Evolutionary conservation across 2,329 filamentous ascomycete genomes (phyloP).

Genomic region (Fusarium aywerte): DNA sequence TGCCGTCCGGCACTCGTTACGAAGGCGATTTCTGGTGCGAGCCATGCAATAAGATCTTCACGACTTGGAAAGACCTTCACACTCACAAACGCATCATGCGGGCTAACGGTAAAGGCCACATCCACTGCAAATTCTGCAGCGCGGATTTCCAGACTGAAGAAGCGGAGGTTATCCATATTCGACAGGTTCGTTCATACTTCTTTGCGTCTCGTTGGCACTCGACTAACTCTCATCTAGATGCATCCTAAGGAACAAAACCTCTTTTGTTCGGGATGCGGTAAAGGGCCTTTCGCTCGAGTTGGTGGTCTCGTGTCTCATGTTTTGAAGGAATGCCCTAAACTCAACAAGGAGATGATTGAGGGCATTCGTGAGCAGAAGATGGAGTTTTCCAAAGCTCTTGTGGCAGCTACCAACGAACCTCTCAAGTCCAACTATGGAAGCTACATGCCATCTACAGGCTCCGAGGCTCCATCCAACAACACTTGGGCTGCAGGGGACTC

Average conservation of each 20-base stretch:
- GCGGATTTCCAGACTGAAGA: slow-evolving; percentile 50
- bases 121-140: slow-evolving; percentile 55
- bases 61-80: slow-evolving; percentile 39
- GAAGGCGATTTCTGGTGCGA: slow-evolving; percentile 44
- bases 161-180: slow-evolving; percentile 51
- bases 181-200: slow-evolving; percentile 46
- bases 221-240: slow-evolving; percentile 43
- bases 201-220: neutral
- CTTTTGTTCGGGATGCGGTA: slow-evolving; percentile 59
- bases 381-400: slow-evolving; percentile 50
- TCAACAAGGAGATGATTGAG: slow-evolving; percentile 51
- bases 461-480: neutral
- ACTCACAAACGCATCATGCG: slow-evolving; percentile 49
- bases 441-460: slow-evolving; percentile 38
- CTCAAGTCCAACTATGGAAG: slow-evolving; percentile 46
- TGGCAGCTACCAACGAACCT: slow-evolving; percentile 41
- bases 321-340: slow-evolving; percentile 54
- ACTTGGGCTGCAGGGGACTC: neutral
- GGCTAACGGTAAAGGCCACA: slow-evolving; percentile 43
- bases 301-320: slow-evolving; percentile 58
- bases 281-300: slow-evolving; percentile 51
- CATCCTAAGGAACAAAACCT: slow-evolving; percentile 57
- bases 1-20: slow-evolving; percentile 22
- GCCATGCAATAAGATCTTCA: slow-evolving; percentile 47
- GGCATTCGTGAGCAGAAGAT: slow-evolving; percentile 52